Evolutionary conservation across 352 stramenopile genomes (phyloP), one percentile per base, ranked within the genome.

Genomic region (Phytophthora cactorum): DNA sequence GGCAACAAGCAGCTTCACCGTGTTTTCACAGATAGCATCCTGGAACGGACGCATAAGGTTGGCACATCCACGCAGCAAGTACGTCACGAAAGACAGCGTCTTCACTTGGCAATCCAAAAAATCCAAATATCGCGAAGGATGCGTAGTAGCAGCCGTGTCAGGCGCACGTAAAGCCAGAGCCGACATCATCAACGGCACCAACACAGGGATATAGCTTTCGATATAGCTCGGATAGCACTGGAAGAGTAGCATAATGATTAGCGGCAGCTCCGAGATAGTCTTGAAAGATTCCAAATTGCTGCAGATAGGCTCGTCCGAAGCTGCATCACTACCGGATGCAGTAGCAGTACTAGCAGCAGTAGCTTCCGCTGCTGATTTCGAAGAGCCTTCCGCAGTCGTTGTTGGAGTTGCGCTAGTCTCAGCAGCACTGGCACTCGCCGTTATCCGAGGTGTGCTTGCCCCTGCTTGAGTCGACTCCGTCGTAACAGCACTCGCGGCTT

Each of bases 241-340:
- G 63, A 99, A 99, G 39, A 99, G 89, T 49, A 99, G 77, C 94
- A 99, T 99, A 59, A 99, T 97, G 74, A 98, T 98, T 44, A 99
- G 76, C n/a, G 97, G 97, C 59, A 97, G 92, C 78, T 99, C 98
- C 5, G 93, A 97, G 45, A 99, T 90, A 15, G 98, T 96, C 68
- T 96, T 97, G 75, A 98, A 98, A 34, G 92, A 98, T 66, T 98
- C 90, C 62, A 95, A 79, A 64, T 87, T 93, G 65, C 80, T 89
- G 59, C 81, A 92, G 7, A 97, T 76, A 5, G 69, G 72, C n/a
- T 92, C 79, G 25, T 84, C 75, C 10, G 50, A 69, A 25, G 50
- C 14, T 52, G 59, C 12, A 2, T 75, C 54, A 25, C 29, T 72
- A 4, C 38, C 27, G 36, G 15, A 11, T 43, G 57, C 54, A 45